phyloP scores from a whole-genome alignment of 75 land plant genomes.

The Sequoia sempervirens region DNA sequence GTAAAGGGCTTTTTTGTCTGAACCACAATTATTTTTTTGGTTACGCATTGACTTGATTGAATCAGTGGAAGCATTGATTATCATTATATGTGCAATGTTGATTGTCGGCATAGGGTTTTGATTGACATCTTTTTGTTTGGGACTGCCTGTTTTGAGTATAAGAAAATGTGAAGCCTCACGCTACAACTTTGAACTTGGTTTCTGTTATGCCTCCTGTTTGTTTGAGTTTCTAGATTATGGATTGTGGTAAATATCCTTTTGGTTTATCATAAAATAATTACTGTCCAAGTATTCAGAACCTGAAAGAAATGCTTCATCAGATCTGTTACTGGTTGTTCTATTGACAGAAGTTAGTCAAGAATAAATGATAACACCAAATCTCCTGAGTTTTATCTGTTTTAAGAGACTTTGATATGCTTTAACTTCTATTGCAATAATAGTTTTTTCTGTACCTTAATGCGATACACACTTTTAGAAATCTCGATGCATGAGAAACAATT shows the following conservation, averaged over 20 bases:
- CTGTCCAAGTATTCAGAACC: neutral
- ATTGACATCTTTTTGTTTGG: neutral
- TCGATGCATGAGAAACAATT: neutral
- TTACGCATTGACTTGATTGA: neutral
- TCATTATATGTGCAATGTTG: neutral
- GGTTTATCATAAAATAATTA: neutral
- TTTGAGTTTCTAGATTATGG: conserved; percentile 3
- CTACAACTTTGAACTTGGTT: neutral
- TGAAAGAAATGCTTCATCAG: neutral
- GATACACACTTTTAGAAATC: neutral
- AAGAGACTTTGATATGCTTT: neutral
- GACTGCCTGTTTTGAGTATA: neutral
- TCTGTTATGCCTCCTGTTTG: neutral
- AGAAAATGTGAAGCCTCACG: neutral
- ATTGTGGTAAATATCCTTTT: neutral
- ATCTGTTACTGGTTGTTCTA: neutral
- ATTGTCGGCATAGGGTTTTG: neutral
- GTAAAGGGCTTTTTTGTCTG: conserved; percentile 1
- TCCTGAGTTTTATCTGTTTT: neutral
- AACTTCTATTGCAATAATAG: neutral
- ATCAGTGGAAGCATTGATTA: neutral
- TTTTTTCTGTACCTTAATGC: neutral
- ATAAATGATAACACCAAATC: neutral
- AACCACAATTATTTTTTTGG: neutral
- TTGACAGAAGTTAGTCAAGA: neutral